Evolutionary conservation across 225 moss, liverwort and hornwort genomes (phyloP).

Genomic region (Physcomitrellopsis africana): DNA sequence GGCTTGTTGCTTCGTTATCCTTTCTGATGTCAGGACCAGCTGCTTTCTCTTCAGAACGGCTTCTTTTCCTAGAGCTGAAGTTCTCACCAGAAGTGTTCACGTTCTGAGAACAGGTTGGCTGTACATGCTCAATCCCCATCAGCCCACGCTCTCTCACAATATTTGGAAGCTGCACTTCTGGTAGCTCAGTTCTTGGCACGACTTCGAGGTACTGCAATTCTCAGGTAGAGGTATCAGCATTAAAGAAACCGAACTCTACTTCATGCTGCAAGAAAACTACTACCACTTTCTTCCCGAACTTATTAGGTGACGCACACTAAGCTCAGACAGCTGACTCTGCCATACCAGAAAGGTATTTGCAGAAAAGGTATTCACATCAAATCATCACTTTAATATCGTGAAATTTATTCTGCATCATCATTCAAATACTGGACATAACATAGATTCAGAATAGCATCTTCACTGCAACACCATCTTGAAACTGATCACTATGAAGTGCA

Average conservation of each 20-base stretch:
- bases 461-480: conserved; percentile 14
- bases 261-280: conserved; percentile 11
- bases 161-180: conserved; percentile 39
- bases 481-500: neutral
- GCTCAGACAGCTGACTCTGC: conserved; percentile 15
- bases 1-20: conserved; percentile 23
- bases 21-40: conserved; percentile 18
- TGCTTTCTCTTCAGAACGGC: conserved; percentile 29
- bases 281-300: conserved; percentile 13
- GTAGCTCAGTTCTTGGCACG: conserved; percentile 38
- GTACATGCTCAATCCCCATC: conserved; percentile 38
- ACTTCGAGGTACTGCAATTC: conserved; percentile 47
- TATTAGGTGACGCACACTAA: conserved; percentile 22
- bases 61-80: conserved; percentile 32
- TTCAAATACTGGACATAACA: conserved; percentile 19
- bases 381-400: neutral
- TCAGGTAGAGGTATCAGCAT: conserved; percentile 21
- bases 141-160: conserved; percentile 59
- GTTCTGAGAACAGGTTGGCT: conserved; percentile 29
- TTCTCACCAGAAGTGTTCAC: conserved; percentile 26
- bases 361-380: neutral
- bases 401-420: neutral
- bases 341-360: conserved; percentile 18
- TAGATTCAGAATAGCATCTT: conserved; percentile 1
- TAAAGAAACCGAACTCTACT: conserved; percentile 10